A percentile compares a stretch with the other conserved stretches of the same genome.
Conservation (phyloP, 2,329 filamentous ascomycete species). For the Cephalotrichum gorgonifer region DNA sequence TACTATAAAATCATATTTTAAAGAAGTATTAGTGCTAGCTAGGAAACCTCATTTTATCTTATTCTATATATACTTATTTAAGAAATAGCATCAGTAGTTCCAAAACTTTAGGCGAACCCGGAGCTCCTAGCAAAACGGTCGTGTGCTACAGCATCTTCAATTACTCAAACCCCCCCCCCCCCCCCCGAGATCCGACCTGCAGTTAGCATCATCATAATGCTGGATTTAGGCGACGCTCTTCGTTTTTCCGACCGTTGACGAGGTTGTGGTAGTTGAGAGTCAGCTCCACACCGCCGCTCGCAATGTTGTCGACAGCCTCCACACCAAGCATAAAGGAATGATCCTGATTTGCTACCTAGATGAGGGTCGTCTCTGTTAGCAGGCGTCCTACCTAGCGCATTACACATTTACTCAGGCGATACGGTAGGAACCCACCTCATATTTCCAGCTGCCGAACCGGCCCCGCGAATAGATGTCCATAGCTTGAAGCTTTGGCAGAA, state of each 20-base stretch:
- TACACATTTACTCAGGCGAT: neutral
- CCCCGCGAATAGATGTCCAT: conserved; percentile 92
- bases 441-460: conserved; percentile 95
- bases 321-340: conserved; percentile 97
- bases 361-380: conserved; percentile 11
- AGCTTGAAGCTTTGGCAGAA: conserved; percentile 84
- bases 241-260: conserved; percentile 70
- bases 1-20: no score
- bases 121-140: no score
- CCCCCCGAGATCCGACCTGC: no score
- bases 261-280: conserved; percentile 96
- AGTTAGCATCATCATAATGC: no score
- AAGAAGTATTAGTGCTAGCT: no score
- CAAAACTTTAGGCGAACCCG: no score
- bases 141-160: no score
- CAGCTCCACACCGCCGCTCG: conserved; percentile 80
- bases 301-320: conserved; percentile 82
- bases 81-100: no score
- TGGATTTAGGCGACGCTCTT: conserved; percentile 43
- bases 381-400: no score
- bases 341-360: conserved; percentile 72
- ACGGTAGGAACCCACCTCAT: conserved; percentile 53
- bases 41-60: no score
- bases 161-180: no score
- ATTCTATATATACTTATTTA: no score